These are phyloP conservation scores for Grosmannia huntii DNA, from an alignment of 2,329 filamentous ascomycete genomes.

Conservation along the genomic window DNA sequence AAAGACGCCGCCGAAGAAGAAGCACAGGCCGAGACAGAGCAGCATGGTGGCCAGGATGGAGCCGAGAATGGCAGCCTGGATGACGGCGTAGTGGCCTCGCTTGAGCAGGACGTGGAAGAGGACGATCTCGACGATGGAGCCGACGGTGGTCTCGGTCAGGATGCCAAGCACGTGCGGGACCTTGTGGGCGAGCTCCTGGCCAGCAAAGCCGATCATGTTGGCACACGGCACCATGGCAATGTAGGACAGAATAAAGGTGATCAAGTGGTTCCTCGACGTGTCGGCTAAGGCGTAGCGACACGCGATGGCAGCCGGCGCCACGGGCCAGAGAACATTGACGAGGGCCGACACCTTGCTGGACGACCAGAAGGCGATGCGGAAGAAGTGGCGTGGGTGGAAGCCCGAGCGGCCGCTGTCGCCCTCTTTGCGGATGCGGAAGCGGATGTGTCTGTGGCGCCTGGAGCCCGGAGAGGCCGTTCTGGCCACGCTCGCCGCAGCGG, in stretches of 20 bases:
- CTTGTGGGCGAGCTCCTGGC: slow-evolving; percentile 60
- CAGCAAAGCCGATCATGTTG: slow-evolving; percentile 63
- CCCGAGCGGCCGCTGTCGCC: slow-evolving; percentile 59
- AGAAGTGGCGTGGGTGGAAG: slow-evolving; percentile 50
- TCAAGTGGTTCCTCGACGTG: slow-evolving; percentile 32
- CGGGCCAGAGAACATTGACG: slow-evolving; percentile 63
- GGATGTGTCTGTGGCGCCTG: slow-evolving; percentile 1
- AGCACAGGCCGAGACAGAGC: slow-evolving; percentile 67
- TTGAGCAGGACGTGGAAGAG: slow-evolving; percentile 65
- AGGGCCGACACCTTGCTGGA: slow-evolving; percentile 48
- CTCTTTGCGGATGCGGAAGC: slow-evolving; percentile 12
- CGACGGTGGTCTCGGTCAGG: slow-evolving; percentile 47
- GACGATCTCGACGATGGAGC: slow-evolving; percentile 69
- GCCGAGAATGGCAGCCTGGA: slow-evolving; percentile 71
- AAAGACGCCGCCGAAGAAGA: slow-evolving; percentile 60
- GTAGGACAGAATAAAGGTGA: slow-evolving; percentile 59
- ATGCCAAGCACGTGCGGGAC: slow-evolving; percentile 60
- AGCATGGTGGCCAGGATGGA: slow-evolving; percentile 74
- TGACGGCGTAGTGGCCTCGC: slow-evolving; percentile 47
- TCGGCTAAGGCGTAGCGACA: slow-evolving; percentile 30
- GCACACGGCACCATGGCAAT: slow-evolving; percentile 67
- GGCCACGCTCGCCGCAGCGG: too few species aligned
- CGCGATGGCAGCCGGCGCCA: slow-evolving; percentile 60
- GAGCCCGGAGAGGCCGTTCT: not conserved
- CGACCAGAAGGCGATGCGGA: slow-evolving; percentile 51